Conservation (phyloP, 176 grass and related monocot species). For the Rhynchospora breviuscula region DNA sequence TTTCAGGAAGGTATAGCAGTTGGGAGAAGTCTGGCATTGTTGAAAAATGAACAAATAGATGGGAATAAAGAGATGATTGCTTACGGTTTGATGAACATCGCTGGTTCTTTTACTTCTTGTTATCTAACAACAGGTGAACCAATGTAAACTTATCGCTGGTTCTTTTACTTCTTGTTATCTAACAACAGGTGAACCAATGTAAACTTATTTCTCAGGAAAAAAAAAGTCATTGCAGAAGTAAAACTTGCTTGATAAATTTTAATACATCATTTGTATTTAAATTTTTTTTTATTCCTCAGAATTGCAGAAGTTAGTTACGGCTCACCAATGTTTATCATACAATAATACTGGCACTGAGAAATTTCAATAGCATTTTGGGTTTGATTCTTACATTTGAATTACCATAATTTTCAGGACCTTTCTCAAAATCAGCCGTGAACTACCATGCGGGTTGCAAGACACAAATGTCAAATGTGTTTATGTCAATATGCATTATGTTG, state of each 20-base stretch:
- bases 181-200: conserved; percentile 48
- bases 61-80: conserved; percentile 99
- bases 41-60: conserved; percentile 94
- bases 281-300: not conserved
- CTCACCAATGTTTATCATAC: not conserved
- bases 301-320: not conserved
- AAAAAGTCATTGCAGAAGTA: no score
- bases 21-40: conserved; percentile 69
- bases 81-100: conserved; percentile 91
- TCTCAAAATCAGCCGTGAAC: conserved; percentile 98
- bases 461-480: conserved; percentile 78
- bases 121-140: conserved; percentile 78
- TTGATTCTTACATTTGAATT: not conserved
- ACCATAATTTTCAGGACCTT: conserved; percentile 51
- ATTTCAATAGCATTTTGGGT: not conserved
- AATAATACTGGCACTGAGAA: not conserved
- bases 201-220: no score
- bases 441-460: conserved; percentile 87
- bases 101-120: conserved; percentile 90
- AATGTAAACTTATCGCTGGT: conserved; percentile 20
- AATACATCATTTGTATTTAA: no score
- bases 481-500: conserved; percentile 91
- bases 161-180: conserved; percentile 98
- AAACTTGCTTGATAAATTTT: no score
- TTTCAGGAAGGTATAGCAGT: conserved; percentile 94